These are phyloP conservation scores for Pythium phragmiticola DNA, from an alignment of 352 stramenopile species.

Conservation along the genomic window DNA sequence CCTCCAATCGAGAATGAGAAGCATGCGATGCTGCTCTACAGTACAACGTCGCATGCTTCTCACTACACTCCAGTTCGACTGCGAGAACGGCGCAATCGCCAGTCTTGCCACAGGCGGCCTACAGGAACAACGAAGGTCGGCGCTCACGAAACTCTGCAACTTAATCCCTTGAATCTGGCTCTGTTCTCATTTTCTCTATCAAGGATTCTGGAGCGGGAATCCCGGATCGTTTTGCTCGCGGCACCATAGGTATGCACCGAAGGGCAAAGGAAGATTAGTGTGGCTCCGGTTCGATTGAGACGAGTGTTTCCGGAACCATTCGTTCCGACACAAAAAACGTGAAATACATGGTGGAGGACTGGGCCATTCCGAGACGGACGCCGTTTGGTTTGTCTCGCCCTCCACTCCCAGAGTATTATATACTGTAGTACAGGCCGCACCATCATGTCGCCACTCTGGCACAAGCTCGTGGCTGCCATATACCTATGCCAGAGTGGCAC, in stretches of 20 bases:
- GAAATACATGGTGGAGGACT: background rate
- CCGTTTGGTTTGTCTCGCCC: background rate
- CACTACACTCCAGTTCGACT: background rate
- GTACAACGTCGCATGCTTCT: background rate
- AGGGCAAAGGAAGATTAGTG: background rate
- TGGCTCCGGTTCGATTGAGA: too few relatives aligned
- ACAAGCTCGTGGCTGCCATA: too few relatives aligned
- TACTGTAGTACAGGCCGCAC: background rate
- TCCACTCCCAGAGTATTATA: background rate
- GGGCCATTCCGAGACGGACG: background rate
- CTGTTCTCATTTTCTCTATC: background rate
- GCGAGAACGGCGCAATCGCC: too few relatives aligned
- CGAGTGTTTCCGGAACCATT: background rate
- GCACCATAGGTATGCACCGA: background rate
- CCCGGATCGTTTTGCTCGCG: background rate
- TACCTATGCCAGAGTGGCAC: too few relatives aligned
- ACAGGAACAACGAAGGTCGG: background rate
- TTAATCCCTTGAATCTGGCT: background rate
- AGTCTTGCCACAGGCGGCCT: too few relatives aligned
- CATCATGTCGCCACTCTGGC: too few relatives aligned
- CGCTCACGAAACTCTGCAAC: background rate
- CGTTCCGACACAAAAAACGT: background rate
- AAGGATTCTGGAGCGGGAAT: background rate
- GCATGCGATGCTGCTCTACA: too few relatives aligned
- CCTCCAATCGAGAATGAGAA: too few relatives aligned